Conservation (phyloP, 2,329 filamentous ascomycete genomes). For the Pestalotiopsis sp. region DNA sequence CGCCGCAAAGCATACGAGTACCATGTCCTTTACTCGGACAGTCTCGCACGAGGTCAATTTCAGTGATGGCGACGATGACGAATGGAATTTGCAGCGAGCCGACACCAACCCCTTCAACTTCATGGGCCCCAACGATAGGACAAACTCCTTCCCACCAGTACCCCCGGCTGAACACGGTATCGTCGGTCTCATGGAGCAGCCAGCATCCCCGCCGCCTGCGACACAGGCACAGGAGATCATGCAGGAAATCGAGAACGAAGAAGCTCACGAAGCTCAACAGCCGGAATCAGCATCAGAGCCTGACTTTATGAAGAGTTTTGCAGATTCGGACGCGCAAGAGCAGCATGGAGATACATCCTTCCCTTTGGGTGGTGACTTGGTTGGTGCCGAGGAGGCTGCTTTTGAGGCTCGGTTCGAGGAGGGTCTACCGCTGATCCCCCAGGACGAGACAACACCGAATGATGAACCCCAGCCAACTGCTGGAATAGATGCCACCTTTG, state of each 20-base stretch:
- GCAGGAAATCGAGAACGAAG: slow-evolving; percentile 53
- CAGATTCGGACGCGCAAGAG: slow-evolving; percentile 29
- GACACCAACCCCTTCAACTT: slow-evolving; percentile 63
- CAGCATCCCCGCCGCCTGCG: slow-evolving; percentile 45
- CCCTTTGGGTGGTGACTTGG: slow-evolving; percentile 47
- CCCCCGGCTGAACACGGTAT: slow-evolving; percentile 42
- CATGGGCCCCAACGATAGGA: slow-evolving; percentile 59
- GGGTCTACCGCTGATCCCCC: slow-evolving; percentile 65
- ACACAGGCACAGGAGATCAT: slow-evolving; percentile 59
- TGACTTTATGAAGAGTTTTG: slow-evolving; percentile 36
- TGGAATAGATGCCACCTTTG: slow-evolving; percentile 39
- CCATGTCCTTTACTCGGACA: slow-evolving; percentile 64
- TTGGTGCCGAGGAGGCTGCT: slow-evolving; percentile 43
- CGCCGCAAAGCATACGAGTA: slow-evolving; percentile 59
- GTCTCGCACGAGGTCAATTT: slow-evolving; percentile 66
- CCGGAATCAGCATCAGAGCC: slow-evolving; percentile 34
- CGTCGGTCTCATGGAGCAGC: slow-evolving; percentile 23
- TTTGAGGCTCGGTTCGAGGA: slow-evolving; percentile 69
- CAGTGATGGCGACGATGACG: slow-evolving; percentile 59
- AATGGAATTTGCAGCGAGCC: slow-evolving; percentile 56
- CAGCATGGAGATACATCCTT: slow-evolving; percentile 25
- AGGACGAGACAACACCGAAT: slow-evolving; percentile 27
- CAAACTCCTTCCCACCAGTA: slow-evolving; percentile 66
- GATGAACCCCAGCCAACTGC: slow-evolving; percentile 25
- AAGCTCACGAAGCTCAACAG: slow-evolving; percentile 38